Conservation (phyloP, 2,329 filamentous ascomycete genomes). For the Verticillium zaregamsianum region DNA sequence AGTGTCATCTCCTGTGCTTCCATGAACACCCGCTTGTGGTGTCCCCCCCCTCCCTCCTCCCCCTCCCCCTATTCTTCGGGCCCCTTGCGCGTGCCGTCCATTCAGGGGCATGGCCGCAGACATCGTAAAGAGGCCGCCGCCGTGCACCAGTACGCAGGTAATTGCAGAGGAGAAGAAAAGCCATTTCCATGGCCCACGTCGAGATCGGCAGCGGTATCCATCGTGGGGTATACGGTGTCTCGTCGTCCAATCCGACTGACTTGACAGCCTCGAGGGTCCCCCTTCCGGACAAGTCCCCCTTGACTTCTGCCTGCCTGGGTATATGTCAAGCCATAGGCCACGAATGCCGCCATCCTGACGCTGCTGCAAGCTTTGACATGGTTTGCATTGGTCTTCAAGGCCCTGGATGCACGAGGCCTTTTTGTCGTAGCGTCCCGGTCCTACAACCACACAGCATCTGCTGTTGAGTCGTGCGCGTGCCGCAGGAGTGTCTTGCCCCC, state of each 20-base stretch:
- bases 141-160: not conserved
- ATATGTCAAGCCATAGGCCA: slow-evolving; percentile 19
- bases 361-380: slow-evolving; percentile 8
- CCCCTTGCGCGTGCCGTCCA: not conserved
- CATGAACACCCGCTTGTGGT: not conserved
- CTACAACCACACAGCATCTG: not conserved
- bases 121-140: not conserved
- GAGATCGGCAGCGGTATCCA: slow-evolving; percentile 26
- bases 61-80: not conserved
- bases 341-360: slow-evolving; percentile 16
- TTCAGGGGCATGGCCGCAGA: not conserved
- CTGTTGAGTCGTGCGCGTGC: not conserved
- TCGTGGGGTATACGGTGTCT: slow-evolving; percentile 26
- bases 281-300: slow-evolving; percentile 8
- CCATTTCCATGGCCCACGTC: slow-evolving; percentile 7
- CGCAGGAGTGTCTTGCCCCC: not conserved
- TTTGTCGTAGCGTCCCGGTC: not conserved
- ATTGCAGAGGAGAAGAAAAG: not conserved
- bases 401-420: not conserved
- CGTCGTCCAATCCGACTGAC: slow-evolving; percentile 23
- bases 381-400: not conserved
- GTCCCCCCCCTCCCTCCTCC: not conserved
- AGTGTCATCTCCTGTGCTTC: not conserved
- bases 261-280: slow-evolving; percentile 23
- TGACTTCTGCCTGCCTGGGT: slow-evolving; percentile 20